A percentile compares a stretch with the other conserved stretches of the same genome.
phyloP scores from a whole-genome alignment of 768 basidiomycete species.

The Hortiboletus flavorubellus region DNA sequence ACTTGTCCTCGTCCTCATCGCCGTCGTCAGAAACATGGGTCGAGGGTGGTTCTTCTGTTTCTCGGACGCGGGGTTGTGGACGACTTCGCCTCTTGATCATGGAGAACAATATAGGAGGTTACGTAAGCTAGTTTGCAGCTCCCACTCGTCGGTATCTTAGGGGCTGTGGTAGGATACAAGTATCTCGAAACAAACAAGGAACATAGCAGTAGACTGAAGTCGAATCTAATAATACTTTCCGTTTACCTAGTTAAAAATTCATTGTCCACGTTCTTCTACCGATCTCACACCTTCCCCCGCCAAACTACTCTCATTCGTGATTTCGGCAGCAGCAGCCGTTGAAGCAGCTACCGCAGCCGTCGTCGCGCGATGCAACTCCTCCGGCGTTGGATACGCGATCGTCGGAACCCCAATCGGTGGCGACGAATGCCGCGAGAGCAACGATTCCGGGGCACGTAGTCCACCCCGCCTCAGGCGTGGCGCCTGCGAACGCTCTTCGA shows the following conservation, averaged over 20 bases:
- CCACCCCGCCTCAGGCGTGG: constrained; percentile 69
- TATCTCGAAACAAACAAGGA: not conserved
- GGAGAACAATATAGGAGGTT: constrained; percentile 1
- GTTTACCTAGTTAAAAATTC: constrained; percentile 1
- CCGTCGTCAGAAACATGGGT: constrained; percentile 7
- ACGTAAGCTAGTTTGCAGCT: constrained; percentile 1
- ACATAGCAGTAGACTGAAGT: not conserved
- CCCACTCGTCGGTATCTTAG: too few relatives aligned
- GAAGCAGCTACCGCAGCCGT: constrained; percentile 6
- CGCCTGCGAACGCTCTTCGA: constrained; percentile 34
- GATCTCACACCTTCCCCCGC: not conserved
- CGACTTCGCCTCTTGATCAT: constrained; percentile 78
- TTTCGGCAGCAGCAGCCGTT: not conserved
- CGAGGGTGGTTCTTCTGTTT: constrained; percentile 22
- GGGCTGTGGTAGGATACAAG: too few relatives aligned
- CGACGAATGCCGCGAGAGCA: constrained; percentile 48
- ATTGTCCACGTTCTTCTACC: constrained; percentile 17
- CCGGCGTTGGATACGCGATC: constrained; percentile 20
- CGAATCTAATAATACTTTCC: constrained; percentile 8
- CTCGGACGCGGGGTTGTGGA: constrained; percentile 57
- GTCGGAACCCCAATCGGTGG: constrained; percentile 26
- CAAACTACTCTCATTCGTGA: constrained; percentile 8
- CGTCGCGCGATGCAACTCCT: constrained; percentile 21
- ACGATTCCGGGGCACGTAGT: constrained; percentile 59
- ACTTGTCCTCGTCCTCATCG: constrained; percentile 38